Evolutionary conservation across 495 filamentous ascomycete species (phyloP).

Genomic region (Xylaria cubensis): DNA sequence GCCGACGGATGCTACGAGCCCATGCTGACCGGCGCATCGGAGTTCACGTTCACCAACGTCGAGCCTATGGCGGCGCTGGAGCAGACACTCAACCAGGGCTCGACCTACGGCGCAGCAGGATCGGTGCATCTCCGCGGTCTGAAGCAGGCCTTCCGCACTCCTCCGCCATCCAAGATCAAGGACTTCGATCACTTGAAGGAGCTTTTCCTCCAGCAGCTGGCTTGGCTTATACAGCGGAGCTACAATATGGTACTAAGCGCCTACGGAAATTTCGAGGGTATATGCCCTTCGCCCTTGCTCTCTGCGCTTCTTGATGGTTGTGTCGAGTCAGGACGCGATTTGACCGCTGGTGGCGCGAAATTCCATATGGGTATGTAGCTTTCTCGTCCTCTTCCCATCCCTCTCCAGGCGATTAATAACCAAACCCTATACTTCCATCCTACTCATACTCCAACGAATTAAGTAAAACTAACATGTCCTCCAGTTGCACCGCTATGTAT

Average conservation of each 20-base stretch:
- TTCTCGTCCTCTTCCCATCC: not conserved
- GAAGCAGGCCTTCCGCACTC: constrained; percentile 25
- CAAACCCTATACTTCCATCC: not conserved
- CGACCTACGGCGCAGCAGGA: constrained; percentile 25
- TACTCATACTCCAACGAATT: not conserved
- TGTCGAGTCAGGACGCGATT: constrained; percentile 18
- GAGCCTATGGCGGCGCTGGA: constrained; percentile 24
- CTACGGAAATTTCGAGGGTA: constrained; percentile 20
- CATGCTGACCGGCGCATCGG: constrained; percentile 24
- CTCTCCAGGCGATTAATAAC: not conserved
- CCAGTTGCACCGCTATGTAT: constrained; percentile 21
- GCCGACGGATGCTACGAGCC: constrained; percentile 28
- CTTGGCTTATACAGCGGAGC: not conserved
- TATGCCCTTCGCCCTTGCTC: constrained; percentile 28
- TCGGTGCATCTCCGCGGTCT: constrained; percentile 26
- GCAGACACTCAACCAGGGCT: constrained; percentile 24
- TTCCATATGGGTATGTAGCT: constrained; percentile 19
- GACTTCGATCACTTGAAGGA: constrained; percentile 12
- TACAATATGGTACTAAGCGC: constrained; percentile 4
- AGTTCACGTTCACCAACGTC: constrained; percentile 22
- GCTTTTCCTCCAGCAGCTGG: constrained; percentile 24
- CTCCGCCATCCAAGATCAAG: constrained; percentile 7
- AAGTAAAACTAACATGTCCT: not conserved
- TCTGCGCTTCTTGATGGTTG: constrained; percentile 22
- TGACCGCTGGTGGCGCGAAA: constrained; percentile 24